These are phyloP conservation scores for Petunia secreta DNA, from an alignment of 257 asterid species.

Conservation along the genomic window DNA sequence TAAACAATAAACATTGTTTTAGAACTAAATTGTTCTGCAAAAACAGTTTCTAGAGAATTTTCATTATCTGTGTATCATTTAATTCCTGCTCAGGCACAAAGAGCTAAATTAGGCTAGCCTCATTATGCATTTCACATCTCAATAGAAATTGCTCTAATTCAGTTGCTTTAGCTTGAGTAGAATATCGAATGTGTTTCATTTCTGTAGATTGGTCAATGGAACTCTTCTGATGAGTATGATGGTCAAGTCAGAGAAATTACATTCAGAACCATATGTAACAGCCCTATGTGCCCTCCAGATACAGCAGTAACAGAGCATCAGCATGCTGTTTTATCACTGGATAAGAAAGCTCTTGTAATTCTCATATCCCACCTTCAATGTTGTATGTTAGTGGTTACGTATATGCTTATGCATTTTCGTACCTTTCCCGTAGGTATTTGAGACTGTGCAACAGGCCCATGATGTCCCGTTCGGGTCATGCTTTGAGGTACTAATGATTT, in stretches of 20 bases:
- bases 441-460: slow-evolving; percentile 85
- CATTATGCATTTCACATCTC: background rate
- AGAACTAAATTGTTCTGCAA: slow-evolving; percentile 7
- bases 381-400: slow-evolving; percentile 8
- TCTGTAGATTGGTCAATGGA: slow-evolving; percentile 80
- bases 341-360: slow-evolving; percentile 69
- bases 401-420: background rate
- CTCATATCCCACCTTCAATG: slow-evolving; percentile 16
- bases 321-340: slow-evolving; percentile 67
- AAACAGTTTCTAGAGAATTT: background rate
- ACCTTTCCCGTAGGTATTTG: slow-evolving; percentile 63
- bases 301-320: slow-evolving; percentile 88
- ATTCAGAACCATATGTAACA: slow-evolving; percentile 68
- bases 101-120: background rate
- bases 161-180: background rate
- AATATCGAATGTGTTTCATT: slow-evolving; percentile 27
- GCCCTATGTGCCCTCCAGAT: slow-evolving; percentile 98
- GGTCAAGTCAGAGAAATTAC: slow-evolving; percentile 89
- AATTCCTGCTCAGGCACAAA: background rate
- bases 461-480: slow-evolving; percentile 96
- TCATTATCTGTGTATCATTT: no score
- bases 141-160: background rate
- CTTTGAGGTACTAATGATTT: slow-evolving; percentile 68
- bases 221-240: slow-evolving; percentile 70
- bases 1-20: background rate